These are phyloP conservation scores for Penicillium fuscoglaucum DNA, from an alignment of 2,329 filamentous ascomycete genomes.

Conservation along the genomic window DNA sequence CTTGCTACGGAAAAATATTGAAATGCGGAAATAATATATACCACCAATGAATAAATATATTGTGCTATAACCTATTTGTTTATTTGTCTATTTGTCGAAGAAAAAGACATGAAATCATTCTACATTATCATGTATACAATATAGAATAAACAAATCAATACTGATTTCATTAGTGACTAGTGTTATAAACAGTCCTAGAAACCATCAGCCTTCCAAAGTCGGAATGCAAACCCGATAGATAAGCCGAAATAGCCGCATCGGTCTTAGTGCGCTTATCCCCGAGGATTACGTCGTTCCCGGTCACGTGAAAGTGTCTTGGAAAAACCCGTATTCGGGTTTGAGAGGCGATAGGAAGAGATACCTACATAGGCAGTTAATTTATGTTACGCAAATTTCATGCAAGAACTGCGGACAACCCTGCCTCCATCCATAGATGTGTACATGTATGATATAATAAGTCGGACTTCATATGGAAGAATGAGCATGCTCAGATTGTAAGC, in stretches of 20 bases:
- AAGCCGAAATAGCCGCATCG: constrained; percentile 4
- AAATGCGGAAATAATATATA: background rate
- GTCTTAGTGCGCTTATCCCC: constrained; percentile 9
- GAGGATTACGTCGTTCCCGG: background rate
- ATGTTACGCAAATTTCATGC: background rate
- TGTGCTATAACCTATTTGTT: too few relatives aligned
- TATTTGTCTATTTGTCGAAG: too few relatives aligned
- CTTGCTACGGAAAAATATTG: background rate
- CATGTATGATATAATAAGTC: background rate
- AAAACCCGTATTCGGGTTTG: background rate
- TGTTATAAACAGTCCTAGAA: background rate
- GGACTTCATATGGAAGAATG: background rate
- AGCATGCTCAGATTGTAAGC: background rate
- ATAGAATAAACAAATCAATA: too few relatives aligned
- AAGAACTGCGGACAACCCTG: background rate
- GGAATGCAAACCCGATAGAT: background rate
- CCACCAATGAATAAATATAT: background rate
- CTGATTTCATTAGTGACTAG: background rate
- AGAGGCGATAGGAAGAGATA: background rate
- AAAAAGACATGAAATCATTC: too few relatives aligned
- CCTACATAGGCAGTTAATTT: background rate
- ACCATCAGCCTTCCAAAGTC: background rate
- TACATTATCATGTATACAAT: too few relatives aligned
- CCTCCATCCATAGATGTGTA: background rate
- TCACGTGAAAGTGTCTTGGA: constrained; percentile 1